phyloP scores from a whole-genome alignment of 495 filamentous ascomycete species.

The Tuber calosporum region DNA sequence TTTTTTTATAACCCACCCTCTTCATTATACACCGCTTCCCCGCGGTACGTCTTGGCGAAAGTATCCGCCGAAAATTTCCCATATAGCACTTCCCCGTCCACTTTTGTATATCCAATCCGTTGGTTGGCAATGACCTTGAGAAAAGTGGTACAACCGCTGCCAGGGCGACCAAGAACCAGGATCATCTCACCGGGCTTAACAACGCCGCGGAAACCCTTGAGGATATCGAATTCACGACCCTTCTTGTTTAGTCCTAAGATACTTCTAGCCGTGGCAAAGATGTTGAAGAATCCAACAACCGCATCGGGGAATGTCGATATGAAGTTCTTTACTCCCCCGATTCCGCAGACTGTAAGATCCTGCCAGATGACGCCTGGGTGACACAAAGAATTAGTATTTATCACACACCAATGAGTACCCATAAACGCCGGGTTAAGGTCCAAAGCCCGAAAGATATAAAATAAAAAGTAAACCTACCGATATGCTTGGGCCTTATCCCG shows the following conservation, averaged over 20 bases:
- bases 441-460: neutral
- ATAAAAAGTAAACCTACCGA: slow-evolving; percentile 45
- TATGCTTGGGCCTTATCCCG: slow-evolving; percentile 71
- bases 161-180: slow-evolving; percentile 77
- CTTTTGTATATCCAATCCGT: slow-evolving; percentile 65
- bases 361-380: slow-evolving; percentile 66
- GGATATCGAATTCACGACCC: slow-evolving; percentile 58
- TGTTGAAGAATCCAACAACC: slow-evolving; percentile 68
- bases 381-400: neutral
- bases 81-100: slow-evolving; percentile 73
- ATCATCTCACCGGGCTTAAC: slow-evolving; percentile 81
- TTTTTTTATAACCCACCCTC: slow-evolving; percentile 45
- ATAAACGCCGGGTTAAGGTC: neutral
- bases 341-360: slow-evolving; percentile 66
- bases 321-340: slow-evolving; percentile 66
- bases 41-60: slow-evolving; percentile 62
- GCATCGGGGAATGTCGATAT: slow-evolving; percentile 80
- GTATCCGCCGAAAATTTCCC: slow-evolving; percentile 58
- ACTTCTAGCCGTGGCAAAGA: slow-evolving; percentile 53
- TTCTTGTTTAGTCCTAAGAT: slow-evolving; percentile 56
- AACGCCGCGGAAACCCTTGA: slow-evolving; percentile 51
- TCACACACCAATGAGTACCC: neutral
- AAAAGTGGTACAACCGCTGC: slow-evolving; percentile 81
- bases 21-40: slow-evolving; percentile 78
- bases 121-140: slow-evolving; percentile 79